Percentiles rank a stretch among this genome's conserved stretches.
Conservation (phyloP, 2,329 filamentous ascomycete genomes). For the Bipolaris sorokiniana region DNA sequence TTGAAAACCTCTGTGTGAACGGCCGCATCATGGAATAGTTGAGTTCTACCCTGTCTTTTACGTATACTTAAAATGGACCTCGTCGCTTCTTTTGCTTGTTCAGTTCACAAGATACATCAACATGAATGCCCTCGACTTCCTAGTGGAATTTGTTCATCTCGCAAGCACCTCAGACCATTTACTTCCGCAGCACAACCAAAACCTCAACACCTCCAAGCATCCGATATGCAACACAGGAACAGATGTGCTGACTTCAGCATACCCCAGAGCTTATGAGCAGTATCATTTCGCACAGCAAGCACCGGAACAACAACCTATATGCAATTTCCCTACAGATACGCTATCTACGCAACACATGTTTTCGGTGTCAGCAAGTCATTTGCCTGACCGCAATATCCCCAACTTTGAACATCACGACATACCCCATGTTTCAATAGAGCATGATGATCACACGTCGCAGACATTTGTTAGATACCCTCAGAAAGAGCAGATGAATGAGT, state of each 20-base stretch:
- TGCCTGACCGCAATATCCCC: neutral
- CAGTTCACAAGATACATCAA: neutral
- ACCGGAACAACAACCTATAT: neutral
- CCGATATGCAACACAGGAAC: neutral
- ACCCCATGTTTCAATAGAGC: neutral
- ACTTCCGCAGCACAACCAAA: neutral
- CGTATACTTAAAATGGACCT: too few species aligned
- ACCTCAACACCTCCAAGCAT: neutral
- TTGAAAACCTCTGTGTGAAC: neutral
- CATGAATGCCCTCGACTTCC: conserved; percentile 28
- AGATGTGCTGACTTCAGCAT: too few species aligned
- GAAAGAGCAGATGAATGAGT: neutral
- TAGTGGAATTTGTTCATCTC: conserved; percentile 24
- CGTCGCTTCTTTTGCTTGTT: neutral
- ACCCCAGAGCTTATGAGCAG: neutral
- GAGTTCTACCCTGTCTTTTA: neutral
- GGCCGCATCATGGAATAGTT: neutral
- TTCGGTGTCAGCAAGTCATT: neutral
- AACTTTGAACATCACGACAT: neutral
- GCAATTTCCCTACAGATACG: neutral
- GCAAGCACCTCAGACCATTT: conserved; percentile 2
- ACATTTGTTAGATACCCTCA: neutral
- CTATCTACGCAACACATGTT: neutral
- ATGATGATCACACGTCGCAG: neutral
- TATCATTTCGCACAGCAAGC: neutral